phyloP scores from a whole-genome alignment of 169 alveolate species.

The Eimeria falciformis region DNA sequence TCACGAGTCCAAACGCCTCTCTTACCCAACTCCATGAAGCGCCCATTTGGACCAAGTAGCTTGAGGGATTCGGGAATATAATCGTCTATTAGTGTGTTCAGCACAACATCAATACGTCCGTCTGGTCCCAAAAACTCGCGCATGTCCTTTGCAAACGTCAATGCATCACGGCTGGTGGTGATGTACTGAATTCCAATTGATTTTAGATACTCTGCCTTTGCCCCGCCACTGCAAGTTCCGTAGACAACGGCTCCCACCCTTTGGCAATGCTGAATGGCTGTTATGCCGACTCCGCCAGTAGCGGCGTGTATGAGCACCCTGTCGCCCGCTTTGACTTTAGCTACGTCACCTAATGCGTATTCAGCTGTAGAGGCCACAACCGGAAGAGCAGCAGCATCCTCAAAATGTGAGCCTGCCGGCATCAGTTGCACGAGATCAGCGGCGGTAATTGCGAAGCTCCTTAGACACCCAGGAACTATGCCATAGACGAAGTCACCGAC shows the following conservation, averaged over 20 bases:
- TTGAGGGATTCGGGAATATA: slow-evolving; percentile 80
- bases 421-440: background rate
- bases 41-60: slow-evolving; percentile 80
- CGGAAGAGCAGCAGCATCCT: slow-evolving; percentile 82
- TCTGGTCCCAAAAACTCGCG: slow-evolving; percentile 71
- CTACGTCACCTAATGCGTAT: slow-evolving; percentile 81
- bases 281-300: slow-evolving; percentile 85
- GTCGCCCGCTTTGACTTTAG: slow-evolving; percentile 81
- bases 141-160: slow-evolving; percentile 80
- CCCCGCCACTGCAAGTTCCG: slow-evolving; percentile 84
- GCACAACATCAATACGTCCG: slow-evolving; percentile 82
- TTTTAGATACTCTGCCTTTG: slow-evolving; percentile 78
- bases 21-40: slow-evolving; percentile 87
- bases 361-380: slow-evolving; percentile 84
- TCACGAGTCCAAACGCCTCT: slow-evolving; percentile 81
- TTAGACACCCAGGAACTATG: slow-evolving; percentile 79
- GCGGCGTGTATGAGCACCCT: slow-evolving; percentile 82
- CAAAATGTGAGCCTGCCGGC: slow-evolving; percentile 75
- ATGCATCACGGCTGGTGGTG: slow-evolving; percentile 82
- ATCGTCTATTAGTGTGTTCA: slow-evolving; percentile 81
- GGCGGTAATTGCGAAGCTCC: background rate
- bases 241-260: slow-evolving; percentile 83
- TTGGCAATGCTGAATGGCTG: slow-evolving; percentile 83
- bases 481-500: slow-evolving; percentile 82
- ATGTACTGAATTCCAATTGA: slow-evolving; percentile 80